A percentile compares a stretch with the other conserved stretches of the same genome.
Evolutionary conservation across 768 basidiomycete genomes (phyloP).

Genomic region (Naganishia randhawae): DNA sequence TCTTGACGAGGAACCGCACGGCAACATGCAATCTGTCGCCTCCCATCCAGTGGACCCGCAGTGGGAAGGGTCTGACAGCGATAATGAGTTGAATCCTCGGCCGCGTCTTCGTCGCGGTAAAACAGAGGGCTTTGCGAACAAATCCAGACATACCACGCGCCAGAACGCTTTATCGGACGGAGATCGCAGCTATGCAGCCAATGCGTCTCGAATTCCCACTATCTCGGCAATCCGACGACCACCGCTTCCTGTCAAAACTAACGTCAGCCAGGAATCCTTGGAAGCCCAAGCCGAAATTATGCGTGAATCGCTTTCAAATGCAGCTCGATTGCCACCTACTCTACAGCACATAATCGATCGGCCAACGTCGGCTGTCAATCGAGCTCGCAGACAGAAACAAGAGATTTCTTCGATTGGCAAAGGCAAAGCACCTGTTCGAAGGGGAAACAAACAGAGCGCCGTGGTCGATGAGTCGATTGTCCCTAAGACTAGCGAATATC

Average conservation of each 20-base stretch:
- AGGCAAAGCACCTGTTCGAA: constrained; percentile 41
- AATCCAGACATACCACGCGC: constrained; percentile 26
- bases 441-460: not conserved
- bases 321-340: constrained; percentile 8
- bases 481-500: not conserved
- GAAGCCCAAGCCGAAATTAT: not conserved
- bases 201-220: constrained; percentile 74
- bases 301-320: constrained; percentile 5
- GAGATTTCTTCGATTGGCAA: constrained; percentile 37
- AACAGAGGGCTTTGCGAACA: constrained; percentile 38
- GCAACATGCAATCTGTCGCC: not conserved
- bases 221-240: constrained; percentile 36
- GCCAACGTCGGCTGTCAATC: not conserved
- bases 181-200: constrained; percentile 87
- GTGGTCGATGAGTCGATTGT: not conserved
- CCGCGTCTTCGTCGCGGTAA: constrained; percentile 43
- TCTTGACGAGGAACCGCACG: constrained; percentile 1
- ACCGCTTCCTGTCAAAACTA: constrained; percentile 3
- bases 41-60: constrained; percentile 8
- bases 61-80: constrained; percentile 67
- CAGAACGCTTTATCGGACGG: constrained; percentile 63
- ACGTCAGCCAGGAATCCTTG: not conserved
- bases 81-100: constrained; percentile 57
- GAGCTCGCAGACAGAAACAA: not conserved
- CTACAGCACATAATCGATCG: constrained; percentile 1